Conservation (phyloP, 495 filamentous ascomycete genomes). For the Tuber melanosporum region DNA sequence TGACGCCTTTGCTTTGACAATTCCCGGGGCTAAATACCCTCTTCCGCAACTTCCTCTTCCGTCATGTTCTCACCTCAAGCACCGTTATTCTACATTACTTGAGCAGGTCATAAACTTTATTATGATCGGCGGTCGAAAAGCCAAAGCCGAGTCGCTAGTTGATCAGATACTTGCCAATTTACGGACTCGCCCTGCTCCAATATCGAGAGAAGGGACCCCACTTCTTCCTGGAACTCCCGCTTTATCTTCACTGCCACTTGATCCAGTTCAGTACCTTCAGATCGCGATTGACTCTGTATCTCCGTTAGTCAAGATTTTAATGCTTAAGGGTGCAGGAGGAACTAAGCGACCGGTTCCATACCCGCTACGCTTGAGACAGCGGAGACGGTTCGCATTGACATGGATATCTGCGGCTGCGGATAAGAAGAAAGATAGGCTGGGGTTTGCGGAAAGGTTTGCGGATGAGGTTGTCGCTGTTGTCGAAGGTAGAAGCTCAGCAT, state of each 20-base stretch:
- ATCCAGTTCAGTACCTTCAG: constrained; percentile 72
- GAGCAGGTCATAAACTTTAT: constrained; percentile 80
- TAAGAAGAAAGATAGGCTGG: constrained; percentile 57
- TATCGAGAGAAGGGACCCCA: constrained; percentile 54
- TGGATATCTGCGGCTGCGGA: constrained; percentile 82
- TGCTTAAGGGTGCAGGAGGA: constrained; percentile 74
- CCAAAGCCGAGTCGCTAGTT: constrained; percentile 50
- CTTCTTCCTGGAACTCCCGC: constrained; percentile 69
- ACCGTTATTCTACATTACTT: constrained; percentile 75
- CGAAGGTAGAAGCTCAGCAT: constrained; percentile 74
- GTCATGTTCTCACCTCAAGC: constrained; percentile 56
- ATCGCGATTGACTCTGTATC: constrained; percentile 95
- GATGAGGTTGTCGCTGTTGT: constrained; percentile 82
- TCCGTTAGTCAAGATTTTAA: constrained; percentile 71
- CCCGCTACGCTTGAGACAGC: constrained; percentile 65
- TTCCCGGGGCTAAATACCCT: constrained; percentile 63
- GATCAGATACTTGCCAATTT: constrained; percentile 75
- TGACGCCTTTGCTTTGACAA: constrained; percentile 34
- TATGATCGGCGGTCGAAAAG: constrained; percentile 83
- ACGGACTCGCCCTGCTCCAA: constrained; percentile 73
- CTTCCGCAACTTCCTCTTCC: constrained; percentile 61
- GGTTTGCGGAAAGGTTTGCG: constrained; percentile 71
- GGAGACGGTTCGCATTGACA: constrained; percentile 65
- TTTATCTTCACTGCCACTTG: constrained; percentile 63
- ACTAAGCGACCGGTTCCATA: constrained; percentile 71